Percentiles rank a stretch among this genome's conserved stretches.
phyloP scores from a whole-genome alignment of 2,329 filamentous ascomycete genomes.

The Alternaria ethzedia region DNA sequence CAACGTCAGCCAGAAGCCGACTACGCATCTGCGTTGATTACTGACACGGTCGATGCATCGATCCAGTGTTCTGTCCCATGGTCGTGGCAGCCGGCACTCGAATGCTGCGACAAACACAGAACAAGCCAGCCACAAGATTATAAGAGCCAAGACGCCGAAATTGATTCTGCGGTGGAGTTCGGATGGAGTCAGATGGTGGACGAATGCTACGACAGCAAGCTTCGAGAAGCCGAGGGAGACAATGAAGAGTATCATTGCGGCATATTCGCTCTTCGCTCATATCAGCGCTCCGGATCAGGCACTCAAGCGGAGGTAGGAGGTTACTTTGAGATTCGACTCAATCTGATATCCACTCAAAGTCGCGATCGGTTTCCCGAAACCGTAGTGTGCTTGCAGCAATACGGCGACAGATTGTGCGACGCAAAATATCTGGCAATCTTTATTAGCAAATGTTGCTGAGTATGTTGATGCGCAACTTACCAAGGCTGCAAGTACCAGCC shows the following conservation, averaged over 20 bases:
- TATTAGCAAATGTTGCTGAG: neutral
- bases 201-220: constrained; percentile 33
- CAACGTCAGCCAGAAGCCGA: neutral
- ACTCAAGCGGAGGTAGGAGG: neutral
- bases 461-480: constrained; percentile 3
- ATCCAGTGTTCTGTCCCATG: constrained; percentile 23
- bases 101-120: constrained; percentile 22
- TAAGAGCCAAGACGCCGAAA: constrained; percentile 12
- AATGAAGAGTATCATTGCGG: constrained; percentile 32
- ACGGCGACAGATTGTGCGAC: constrained; percentile 26
- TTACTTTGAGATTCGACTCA: constrained; percentile 20
- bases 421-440: constrained; percentile 18
- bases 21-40: neutral
- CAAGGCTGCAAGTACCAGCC: constrained; percentile 21
- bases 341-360: constrained; percentile 13
- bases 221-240: constrained; percentile 35
- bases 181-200: constrained; percentile 29
- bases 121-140: constrained; percentile 19
- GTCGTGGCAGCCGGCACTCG: constrained; percentile 20
- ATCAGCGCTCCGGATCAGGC: neutral
- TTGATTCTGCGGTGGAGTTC: constrained; percentile 21
- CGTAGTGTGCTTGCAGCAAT: constrained; percentile 22
- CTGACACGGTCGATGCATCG: constrained; percentile 25
- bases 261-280: constrained; percentile 31
- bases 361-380: constrained; percentile 28